Base-by-base conservation (phyloP, 352 stramenopile species). In the Pythium dissimile region DNA sequence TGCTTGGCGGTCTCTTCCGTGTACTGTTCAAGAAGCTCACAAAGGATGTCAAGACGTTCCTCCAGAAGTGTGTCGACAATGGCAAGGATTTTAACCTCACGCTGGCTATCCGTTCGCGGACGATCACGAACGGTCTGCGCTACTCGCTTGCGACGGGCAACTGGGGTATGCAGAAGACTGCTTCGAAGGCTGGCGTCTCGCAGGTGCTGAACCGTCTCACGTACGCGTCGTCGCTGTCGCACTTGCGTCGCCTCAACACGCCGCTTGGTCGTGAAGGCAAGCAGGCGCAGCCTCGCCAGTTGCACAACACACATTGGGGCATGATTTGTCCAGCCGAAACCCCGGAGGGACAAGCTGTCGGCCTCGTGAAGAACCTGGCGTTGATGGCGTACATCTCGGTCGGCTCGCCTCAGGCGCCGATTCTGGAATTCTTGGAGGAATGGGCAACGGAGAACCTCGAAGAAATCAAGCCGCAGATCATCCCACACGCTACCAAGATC, bases 281-380 rank as follows among this genome's bases (percentile, higher is more conserved):
- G 70, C 95, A 99, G 49, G 96, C 97, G 15, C 98, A 99, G 73
- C 98, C 98, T 50, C 95, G 98, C 67, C 96, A 99, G 77, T 77
- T 99, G 26, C 98, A 99, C 81, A 99, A 99, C 73, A 99, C 97
- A 52, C 98, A 99, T 75, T 99, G 97, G 97, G 98, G 98, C 38
- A 99, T 99, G 95, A 98, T 99, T 34, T 99, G 98, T 84, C 86
- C 84, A 0, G 94, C 92, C 30, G 94, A 99, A 69, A 98, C 96
- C 6, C 96, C 96, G 4, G 96, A 99, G 71, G 96, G 95, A 30
- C 92, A 98, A 61, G 94, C 95, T 46, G 86, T 97, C 48, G 94
- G 95, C 54, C 84, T 98, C 15, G 94, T 98, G 35, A 98, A 98
- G 82, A 99, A 99, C 77, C 74, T 99, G 59, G 97, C 97, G 8